phyloP scores from a whole-genome alignment of 352 stramenopile species.

The Elongisporangium anandrum region DNA sequence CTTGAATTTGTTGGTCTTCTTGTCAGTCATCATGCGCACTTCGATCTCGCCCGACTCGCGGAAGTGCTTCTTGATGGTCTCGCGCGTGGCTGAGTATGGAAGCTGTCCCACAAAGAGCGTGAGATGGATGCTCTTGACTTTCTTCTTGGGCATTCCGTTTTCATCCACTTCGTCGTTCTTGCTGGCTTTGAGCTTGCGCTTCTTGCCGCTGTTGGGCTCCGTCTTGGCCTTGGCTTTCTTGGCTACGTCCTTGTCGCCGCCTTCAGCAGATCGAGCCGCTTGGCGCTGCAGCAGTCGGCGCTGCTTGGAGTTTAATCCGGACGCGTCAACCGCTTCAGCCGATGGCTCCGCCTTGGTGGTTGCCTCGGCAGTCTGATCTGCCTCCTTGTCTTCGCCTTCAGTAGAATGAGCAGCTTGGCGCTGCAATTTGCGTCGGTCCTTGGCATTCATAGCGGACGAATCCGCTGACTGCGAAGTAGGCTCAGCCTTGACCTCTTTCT shows the following conservation, averaged over 20 bases:
- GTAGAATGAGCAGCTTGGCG: conserved; percentile 10
- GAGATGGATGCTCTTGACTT: conserved; percentile 76
- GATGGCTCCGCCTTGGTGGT: conserved; percentile 1
- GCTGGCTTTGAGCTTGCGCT: conserved; percentile 38
- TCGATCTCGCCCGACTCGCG: conserved; percentile 67
- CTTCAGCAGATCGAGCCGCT: conserved; percentile 11
- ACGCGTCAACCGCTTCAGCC: conserved; percentile 1
- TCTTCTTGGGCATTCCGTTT: conserved; percentile 24
- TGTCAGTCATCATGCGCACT: conserved; percentile 82
- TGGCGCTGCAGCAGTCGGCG: conserved; percentile 50
- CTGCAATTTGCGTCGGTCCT: conserved; percentile 25
- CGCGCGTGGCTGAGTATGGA: conserved; percentile 69
- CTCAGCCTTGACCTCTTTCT: conserved; percentile 10
- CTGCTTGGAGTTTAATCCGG: conserved; percentile 47
- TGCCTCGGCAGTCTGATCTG: not conserved
- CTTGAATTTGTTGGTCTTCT: conserved; percentile 79
- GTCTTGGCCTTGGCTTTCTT: not conserved
- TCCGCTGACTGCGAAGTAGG: not conserved
- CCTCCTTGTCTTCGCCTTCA: conserved; percentile 4
- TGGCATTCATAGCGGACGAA: conserved; percentile 26
- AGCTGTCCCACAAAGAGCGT: conserved; percentile 84
- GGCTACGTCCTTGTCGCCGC: not conserved
- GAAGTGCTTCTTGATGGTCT: conserved; percentile 65
- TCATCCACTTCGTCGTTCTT: conserved; percentile 4
- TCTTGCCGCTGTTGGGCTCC: conserved; percentile 24